Evolutionary conservation across 1,139 yeast genomes (phyloP), one percentile per base, ranked within the genome.

Genomic region (Hyphopichia burtonii): DNA sequence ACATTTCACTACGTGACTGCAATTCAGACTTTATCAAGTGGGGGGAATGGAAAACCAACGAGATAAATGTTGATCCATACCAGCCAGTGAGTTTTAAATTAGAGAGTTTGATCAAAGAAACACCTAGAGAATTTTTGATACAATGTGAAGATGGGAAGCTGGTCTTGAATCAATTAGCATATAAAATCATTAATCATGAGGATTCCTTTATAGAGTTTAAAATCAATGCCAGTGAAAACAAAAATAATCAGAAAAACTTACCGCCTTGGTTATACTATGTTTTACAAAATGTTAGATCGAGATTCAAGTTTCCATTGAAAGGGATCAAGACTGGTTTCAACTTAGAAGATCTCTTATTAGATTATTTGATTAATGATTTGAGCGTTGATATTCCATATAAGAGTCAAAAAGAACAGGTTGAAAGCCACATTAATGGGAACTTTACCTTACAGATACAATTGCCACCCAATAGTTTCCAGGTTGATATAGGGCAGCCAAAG

Each of bases 261-360:
- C 66, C 68, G 0, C 41, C 41, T n/a, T 66, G 71, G 71, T 45
- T 65, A 31, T 46, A 48, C 37, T 49, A 54, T 25, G 41, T 59
- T 1, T 47, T 63, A 10, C 53, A 47, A 9, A 45, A 50, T 34
- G 38, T 49, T 18, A 40, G 44, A 12, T 50, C 45, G 37, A 52
- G 46, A 17, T 34, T 54, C 5, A 42, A 44, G 8, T 18, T 37
- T 14, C 25, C 34, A 6, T 18, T 36, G 28, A 5, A 25, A 10
- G 12, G 11, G 11, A 4, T 25, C n/a, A 25, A 28, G 5, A 5
- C 17, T 14, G 17, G 9, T 8, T 12, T 14, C 6, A 7, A 28
- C 5, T 14, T n/a, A 4, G 31, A 28, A n/a, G 5, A 28, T 14
- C 4, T n/a, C 14, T n/a, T 28, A 14, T 9, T 12, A n/a, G 27